Percentiles rank a stretch among this genome's conserved stretches.
Evolutionary conservation across 345 rosid genomes (phyloP).

Genomic region (Dovyalis caffra): DNA sequence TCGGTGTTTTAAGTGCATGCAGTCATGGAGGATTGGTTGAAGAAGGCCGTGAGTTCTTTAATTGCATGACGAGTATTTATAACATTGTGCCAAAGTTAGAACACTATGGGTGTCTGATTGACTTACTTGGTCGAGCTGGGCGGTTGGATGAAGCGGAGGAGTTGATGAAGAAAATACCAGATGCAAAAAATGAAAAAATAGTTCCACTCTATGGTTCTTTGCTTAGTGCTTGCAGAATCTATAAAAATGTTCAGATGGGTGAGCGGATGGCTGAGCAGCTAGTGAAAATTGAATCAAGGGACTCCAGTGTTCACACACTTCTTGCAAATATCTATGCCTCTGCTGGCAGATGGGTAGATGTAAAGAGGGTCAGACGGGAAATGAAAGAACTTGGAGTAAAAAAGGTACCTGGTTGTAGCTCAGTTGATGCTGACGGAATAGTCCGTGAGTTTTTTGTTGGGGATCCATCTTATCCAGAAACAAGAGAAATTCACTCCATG

Average conservation of each 20-base stretch:
- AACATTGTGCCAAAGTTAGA: slow-evolving; percentile 56
- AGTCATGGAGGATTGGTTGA: slow-evolving; percentile 76
- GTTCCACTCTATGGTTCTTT: slow-evolving; percentile 65
- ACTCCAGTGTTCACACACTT: slow-evolving; percentile 57
- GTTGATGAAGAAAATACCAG: slow-evolving; percentile 35
- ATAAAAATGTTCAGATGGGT: slow-evolving; percentile 57
- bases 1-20: slow-evolving; percentile 74
- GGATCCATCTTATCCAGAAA: slow-evolving; percentile 35
- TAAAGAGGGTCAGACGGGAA: slow-evolving; percentile 52
- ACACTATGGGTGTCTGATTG: slow-evolving; percentile 68
- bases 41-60: slow-evolving; percentile 56
- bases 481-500: slow-evolving; percentile 8
- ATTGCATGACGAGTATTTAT: slow-evolving; percentile 47
- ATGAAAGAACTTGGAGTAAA: slow-evolving; percentile 72
- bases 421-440: slow-evolving; percentile 50
- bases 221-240: slow-evolving; percentile 68
- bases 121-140: slow-evolving; percentile 74
- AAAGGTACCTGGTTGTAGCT: slow-evolving; percentile 81
- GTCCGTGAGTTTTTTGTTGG: slow-evolving; percentile 51
- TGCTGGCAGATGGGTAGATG: slow-evolving; percentile 76
- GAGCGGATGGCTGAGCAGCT: slow-evolving; percentile 55
- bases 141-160: slow-evolving; percentile 64
- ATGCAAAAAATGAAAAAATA: slow-evolving; percentile 29
- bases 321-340: slow-evolving; percentile 68
- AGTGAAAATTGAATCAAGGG: slow-evolving; percentile 44